A percentile compares a stretch with the other conserved stretches of the same genome.
Conservation (phyloP, 2,329 filamentous ascomycete genomes). For the Penicillium sp. region DNA sequence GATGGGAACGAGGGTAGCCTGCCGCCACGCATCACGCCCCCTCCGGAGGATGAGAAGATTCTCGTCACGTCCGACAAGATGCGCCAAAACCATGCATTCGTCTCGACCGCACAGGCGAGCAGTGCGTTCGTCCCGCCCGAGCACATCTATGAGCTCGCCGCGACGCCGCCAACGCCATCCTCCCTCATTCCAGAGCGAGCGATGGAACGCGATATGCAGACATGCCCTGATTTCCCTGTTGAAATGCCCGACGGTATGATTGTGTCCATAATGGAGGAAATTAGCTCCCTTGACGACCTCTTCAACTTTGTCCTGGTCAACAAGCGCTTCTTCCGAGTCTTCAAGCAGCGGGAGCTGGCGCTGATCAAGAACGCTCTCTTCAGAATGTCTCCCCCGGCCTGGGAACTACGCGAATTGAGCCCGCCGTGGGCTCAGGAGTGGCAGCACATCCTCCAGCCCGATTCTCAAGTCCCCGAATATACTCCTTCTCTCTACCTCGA, state of each 20-base stretch:
- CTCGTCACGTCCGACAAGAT: conserved; percentile 22
- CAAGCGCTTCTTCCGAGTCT: conserved; percentile 56
- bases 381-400: conserved; percentile 57
- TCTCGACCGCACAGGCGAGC: conserved; percentile 22
- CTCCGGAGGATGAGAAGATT: conserved; percentile 26
- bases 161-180: conserved; percentile 22
- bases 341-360: conserved; percentile 55
- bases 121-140: conserved; percentile 19
- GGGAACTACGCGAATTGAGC: conserved; percentile 59
- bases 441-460: conserved; percentile 43
- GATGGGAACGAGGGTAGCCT: background rate
- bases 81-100: conserved; percentile 12
- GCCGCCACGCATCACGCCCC: conserved; percentile 1
- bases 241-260: conserved; percentile 51
- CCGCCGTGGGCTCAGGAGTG: conserved; percentile 49
- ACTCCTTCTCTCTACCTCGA: conserved; percentile 53
- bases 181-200: conserved; percentile 1
- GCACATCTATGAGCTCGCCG: conserved; percentile 37
- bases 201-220: conserved; percentile 12
- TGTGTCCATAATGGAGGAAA: conserved; percentile 50
- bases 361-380: conserved; percentile 53
- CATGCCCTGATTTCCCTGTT: conserved; percentile 38
- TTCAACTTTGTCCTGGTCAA: conserved; percentile 55
- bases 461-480: conserved; percentile 52
- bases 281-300: conserved; percentile 54